These are phyloP conservation scores for Hirsutella rhossiliensis DNA, from an alignment of 2,329 filamentous ascomycete species.

Conservation along the genomic window DNA sequence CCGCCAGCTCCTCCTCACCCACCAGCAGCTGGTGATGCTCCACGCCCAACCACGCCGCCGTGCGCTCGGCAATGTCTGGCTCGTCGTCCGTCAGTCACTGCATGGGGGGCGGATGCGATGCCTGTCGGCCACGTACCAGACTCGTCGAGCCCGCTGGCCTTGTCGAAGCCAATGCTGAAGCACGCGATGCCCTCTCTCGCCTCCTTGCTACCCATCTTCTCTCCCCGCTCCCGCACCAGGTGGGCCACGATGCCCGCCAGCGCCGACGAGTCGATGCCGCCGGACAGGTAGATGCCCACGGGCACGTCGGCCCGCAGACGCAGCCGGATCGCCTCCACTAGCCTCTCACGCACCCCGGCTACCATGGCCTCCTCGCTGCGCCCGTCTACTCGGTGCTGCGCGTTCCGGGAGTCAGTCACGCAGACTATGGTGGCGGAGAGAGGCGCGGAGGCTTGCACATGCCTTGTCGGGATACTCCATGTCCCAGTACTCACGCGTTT, in stretches of 20 bases:
- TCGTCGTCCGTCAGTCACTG: neutral
- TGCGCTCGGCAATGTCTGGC: constrained; percentile 19
- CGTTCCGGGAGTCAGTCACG: neutral
- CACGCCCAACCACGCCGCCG: constrained; percentile 20
- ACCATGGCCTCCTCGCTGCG: constrained; percentile 38
- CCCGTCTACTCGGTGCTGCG: neutral
- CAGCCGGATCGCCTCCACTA: constrained; percentile 39
- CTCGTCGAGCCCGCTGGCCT: constrained; percentile 33
- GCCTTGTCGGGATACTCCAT: constrained; percentile 39
- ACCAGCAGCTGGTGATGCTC: constrained; percentile 13
- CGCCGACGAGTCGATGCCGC: constrained; percentile 45
- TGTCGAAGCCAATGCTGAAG: constrained; percentile 41
- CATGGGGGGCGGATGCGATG: neutral
- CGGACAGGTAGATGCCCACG: constrained; percentile 42
- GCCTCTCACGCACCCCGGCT: constrained; percentile 30
- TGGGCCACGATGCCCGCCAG: constrained; percentile 44
- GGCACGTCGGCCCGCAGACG: constrained; percentile 45
- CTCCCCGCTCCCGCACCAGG: constrained; percentile 32
- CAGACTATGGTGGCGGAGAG: neutral
- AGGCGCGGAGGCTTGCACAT: neutral
- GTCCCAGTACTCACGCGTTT: constrained; percentile 39
- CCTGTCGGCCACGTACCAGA: constrained; percentile 12
- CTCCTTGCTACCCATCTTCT: constrained; percentile 30
- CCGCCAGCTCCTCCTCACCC: constrained; percentile 16
- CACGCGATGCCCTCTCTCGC: constrained; percentile 13